Conservation (phyloP, 768 basidiomycete genomes). For the Auricularia sp. region DNA sequence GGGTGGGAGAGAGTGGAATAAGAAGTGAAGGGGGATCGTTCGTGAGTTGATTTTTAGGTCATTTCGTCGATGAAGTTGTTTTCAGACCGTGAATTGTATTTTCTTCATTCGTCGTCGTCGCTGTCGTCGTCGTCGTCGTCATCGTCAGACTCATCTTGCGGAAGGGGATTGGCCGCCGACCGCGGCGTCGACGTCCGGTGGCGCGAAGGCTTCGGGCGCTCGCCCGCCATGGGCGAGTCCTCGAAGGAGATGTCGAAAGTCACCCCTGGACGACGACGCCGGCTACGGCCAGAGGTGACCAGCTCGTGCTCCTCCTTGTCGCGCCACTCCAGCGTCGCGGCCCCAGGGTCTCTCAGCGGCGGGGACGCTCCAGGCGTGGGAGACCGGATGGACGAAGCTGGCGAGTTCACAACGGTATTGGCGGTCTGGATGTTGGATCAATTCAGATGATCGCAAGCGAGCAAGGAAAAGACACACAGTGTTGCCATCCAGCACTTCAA, state of each 20-base stretch:
- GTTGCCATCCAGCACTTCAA: constrained; percentile 72
- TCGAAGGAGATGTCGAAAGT: constrained; percentile 35
- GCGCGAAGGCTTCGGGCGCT: not conserved
- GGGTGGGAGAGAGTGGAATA: not conserved
- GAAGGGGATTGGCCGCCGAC: not conserved
- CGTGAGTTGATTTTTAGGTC: not conserved
- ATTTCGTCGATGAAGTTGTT: not conserved
- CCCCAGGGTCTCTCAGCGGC: constrained; percentile 49
- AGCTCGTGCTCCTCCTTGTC: constrained; percentile 48
- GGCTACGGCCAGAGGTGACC: constrained; percentile 26
- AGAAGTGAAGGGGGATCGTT: no score
- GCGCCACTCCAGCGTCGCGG: constrained; percentile 63
- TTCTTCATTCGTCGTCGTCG: not conserved
- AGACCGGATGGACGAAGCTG: constrained; percentile 59
- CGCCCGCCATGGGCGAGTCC: constrained; percentile 7
- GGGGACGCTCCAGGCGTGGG: constrained; percentile 44
- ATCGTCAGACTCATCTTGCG: not conserved
- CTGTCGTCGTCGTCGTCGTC: not conserved
- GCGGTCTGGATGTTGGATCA: constrained; percentile 26
- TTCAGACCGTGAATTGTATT: not conserved
- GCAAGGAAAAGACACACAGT: constrained; percentile 39
- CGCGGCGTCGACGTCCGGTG: not conserved
- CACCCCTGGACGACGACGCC: constrained; percentile 44
- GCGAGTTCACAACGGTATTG: constrained; percentile 66
- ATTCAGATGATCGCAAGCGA: not conserved